Evolutionary conservation across 495 filamentous ascomycete species (phyloP).

Genomic region (Neurospora intermedia): DNA sequence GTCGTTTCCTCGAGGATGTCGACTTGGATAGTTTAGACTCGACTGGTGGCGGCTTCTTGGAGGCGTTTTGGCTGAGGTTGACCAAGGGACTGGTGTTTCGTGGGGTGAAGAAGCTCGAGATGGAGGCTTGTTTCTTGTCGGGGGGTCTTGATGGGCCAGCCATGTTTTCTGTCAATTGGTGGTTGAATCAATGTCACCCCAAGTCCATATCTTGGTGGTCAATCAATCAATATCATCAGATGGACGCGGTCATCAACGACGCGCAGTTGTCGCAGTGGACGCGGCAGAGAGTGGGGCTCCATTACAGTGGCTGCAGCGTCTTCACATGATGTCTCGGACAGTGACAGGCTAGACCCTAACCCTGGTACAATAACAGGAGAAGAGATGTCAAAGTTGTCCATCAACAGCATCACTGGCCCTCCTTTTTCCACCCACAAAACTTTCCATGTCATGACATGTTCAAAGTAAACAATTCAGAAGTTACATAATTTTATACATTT

Average conservation of each 20-base stretch:
- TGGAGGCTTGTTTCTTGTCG: slow-evolving; percentile 63
- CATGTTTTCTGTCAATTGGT: slow-evolving; percentile 22
- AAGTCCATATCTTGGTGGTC: not conserved
- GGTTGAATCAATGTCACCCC: slow-evolving; percentile 12
- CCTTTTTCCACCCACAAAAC: no score
- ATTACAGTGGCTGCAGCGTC: not conserved
- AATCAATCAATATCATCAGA: not conserved
- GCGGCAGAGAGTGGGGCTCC: not conserved
- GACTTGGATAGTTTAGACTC: not conserved
- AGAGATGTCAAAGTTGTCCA: not conserved
- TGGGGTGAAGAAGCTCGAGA: slow-evolving; percentile 78
- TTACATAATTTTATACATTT: no score
- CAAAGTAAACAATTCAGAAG: no score
- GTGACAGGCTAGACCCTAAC: not conserved
- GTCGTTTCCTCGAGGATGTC: slow-evolving; percentile 28
- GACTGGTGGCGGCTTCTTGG: slow-evolving; percentile 1
- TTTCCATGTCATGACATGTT: no score
- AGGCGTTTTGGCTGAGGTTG: slow-evolving; percentile 8
- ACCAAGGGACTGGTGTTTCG: slow-evolving; percentile 37
- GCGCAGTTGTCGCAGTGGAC: not conserved
- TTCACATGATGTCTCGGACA: not conserved
- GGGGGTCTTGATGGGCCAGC: slow-evolving; percentile 23
- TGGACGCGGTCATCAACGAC: not conserved
- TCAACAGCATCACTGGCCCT: not conserved
- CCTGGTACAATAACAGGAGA: not conserved